Base-by-base conservation (phyloP, 1,284 basidiomycete genomes). In the Trametes versicolor region DNA sequence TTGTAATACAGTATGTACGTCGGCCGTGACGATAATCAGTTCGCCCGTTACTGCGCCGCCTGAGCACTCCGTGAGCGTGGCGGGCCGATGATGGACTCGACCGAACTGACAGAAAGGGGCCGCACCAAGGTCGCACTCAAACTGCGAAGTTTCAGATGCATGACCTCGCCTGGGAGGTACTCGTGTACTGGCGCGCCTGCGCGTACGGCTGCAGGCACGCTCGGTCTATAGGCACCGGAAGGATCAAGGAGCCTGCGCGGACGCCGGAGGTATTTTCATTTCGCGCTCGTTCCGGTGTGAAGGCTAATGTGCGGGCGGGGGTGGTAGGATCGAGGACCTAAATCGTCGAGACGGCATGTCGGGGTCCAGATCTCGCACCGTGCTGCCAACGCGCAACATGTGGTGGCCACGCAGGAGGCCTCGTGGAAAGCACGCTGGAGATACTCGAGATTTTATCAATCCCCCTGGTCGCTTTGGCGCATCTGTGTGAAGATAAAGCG, bases 401-500 rank as follows among this genome's bases (percentile, higher is more conserved):
- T 69, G 72, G 63, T 61, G 50, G 62, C 66, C 72, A 73, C 67
- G 72, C 71, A 61, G 47, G 57, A 34, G 55, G 71, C 72, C 72
- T 73, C 72, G 71, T 73, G 72, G 65, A 59, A 56, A 63, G 70
- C 72, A 72, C 69, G 72, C 64, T 69, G 70, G 55, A 54, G 60
- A 63, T 64, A 68, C 61, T 65, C 67, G 61, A 69, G 60, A 66
- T 70, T 67, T 68, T 63, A 71, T 66, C 68, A 62, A 66, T 61
- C 55, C 54, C 60, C 58, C 58, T 61, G 57, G 60, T 60, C 60
- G 62, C 56, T 45, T 65, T 63, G 60, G 48, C 59, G 57, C 55
- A 63, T 66, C 62, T 53, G 62, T 64, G 66, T 66, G 67, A 66
- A 68, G 66, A 68, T 68, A 66, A 60, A 54, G 58, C 60, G 52